Percentiles rank a stretch among this genome's conserved stretches.
Conservation (phyloP, 2,329 filamentous ascomycete species). For the Diaporthe ilicicola region DNA sequence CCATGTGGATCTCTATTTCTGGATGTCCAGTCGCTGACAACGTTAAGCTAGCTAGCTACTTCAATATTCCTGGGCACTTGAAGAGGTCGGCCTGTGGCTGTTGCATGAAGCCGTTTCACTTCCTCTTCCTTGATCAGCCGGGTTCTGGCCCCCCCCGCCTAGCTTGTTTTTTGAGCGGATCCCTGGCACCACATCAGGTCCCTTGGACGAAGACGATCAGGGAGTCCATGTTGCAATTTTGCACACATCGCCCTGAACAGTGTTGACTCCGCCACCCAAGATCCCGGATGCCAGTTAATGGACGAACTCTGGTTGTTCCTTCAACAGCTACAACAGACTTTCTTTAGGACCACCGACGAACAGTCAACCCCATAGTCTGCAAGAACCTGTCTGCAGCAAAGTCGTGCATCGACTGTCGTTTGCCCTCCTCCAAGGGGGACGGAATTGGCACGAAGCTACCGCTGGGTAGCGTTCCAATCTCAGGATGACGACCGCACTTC, state of each 20-base stretch:
- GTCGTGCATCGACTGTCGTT: background rate
- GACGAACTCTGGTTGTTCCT: constrained; percentile 2
- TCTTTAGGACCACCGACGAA: background rate
- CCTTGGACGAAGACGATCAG: constrained; percentile 7
- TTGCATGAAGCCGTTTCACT: constrained; percentile 30
- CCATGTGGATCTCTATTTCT: background rate
- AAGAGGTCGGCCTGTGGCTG: constrained; percentile 18
- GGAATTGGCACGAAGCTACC: constrained; percentile 22
- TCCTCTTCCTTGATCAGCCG: constrained; percentile 18
- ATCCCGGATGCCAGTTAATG: constrained; percentile 25
- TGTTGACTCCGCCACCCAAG: background rate
- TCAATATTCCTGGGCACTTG: background rate
- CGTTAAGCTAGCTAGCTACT: constrained; percentile 2
- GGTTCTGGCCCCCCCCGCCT: constrained; percentile 22
- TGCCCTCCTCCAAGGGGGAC: background rate
- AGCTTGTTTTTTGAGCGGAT: constrained; percentile 8
- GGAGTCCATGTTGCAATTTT: constrained; percentile 3
- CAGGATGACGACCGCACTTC: constrained; percentile 68
- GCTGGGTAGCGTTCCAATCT: constrained; percentile 24
- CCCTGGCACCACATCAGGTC: constrained; percentile 10
- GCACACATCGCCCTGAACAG: background rate
- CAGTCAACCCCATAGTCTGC: background rate
- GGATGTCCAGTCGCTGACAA: constrained; percentile 28
- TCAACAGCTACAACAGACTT: background rate
- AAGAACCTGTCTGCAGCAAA: background rate